Base-by-base conservation (phyloP, 2,329 filamentous ascomycete species). In the Didymellaceae sp. region DNA sequence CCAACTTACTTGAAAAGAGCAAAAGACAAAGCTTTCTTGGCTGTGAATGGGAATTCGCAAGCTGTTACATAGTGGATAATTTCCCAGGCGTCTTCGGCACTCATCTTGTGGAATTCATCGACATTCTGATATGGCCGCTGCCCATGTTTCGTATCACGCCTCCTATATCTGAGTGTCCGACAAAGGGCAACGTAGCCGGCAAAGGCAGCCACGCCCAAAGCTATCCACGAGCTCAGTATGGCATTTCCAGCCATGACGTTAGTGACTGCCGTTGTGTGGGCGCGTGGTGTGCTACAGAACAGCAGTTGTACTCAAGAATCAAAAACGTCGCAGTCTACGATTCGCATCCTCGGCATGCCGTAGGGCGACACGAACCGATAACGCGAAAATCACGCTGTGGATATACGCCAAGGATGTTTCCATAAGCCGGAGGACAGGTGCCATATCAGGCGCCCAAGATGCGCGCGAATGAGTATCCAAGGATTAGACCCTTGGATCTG, bases 11-110 rank as follows among this genome's bases (percentile, higher is more conserved):
- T 80, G 65, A 86, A 84, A 5, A 86, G 73, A 1, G 83, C 82
- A 63, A 86, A 85, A 46, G 83, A 78, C 5, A 85, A 67, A 1
- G 81, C 75, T 40, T 79, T 82, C 10, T 74, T 64, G 44, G 73
- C 78, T 1, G 78, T 74, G 38, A 75, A 78, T 0, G 84, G 84
- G 54, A 86, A 86, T 58, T 86, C 84, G 3, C 80, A 69, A 40
- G 79, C 70, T 2, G 71, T 66, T 2, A 84, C 45, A 16, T 72
- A 69, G 41, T 67, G 71, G 28, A 79, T 71, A 38, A 86, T 83
- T 31, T 75, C 63, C 49, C 73, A 80, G 1, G 82, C 82, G 35
- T 85, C 76, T 20, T 78, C 70, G 24, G 77, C 75, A 1, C 80
- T 84, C 82, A 84, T 84, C 5, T 69, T 70, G n/a, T 75, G 66